These are phyloP conservation scores for Darksidea phi DNA, from an alignment of 495 filamentous ascomycete species.

Conservation along the genomic window DNA sequence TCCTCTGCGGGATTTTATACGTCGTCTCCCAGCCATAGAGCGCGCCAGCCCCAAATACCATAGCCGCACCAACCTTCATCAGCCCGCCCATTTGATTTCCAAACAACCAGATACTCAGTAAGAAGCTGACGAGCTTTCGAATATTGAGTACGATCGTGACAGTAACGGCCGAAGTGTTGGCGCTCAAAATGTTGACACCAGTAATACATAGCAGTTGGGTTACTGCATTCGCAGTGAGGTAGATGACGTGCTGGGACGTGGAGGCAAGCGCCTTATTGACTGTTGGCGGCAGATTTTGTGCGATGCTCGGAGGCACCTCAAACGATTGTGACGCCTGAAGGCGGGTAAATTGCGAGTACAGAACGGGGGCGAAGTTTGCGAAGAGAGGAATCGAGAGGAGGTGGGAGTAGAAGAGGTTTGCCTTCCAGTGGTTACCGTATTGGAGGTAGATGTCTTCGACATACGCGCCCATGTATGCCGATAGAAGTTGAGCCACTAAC, in stretches of 20 bases:
- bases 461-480: slow-evolving; percentile 92
- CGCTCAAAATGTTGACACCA: slow-evolving; percentile 86
- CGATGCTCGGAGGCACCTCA: slow-evolving; percentile 14
- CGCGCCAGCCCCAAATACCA: slow-evolving; percentile 86
- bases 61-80: slow-evolving; percentile 73
- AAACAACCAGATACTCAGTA: slow-evolving; percentile 90
- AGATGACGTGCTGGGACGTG: slow-evolving; percentile 32
- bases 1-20: slow-evolving; percentile 34
- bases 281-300: slow-evolving; percentile 8
- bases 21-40: slow-evolving; percentile 76
- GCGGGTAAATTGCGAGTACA: slow-evolving; percentile 51
- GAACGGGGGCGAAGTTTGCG: slow-evolving; percentile 48
- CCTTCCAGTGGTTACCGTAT: slow-evolving; percentile 89
- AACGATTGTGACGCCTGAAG: slow-evolving; percentile 47
- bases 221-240: slow-evolving; percentile 61
- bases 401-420: slow-evolving; percentile 94
- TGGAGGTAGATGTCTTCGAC: slow-evolving; percentile 82
- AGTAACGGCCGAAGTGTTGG: slow-evolving; percentile 82
- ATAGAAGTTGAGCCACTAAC: slow-evolving; percentile 83
- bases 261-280: slow-evolving; percentile 20
- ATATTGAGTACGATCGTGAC: slow-evolving; percentile 96
- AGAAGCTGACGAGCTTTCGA: slow-evolving; percentile 85
- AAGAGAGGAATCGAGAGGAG: slow-evolving; percentile 72
- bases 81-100: slow-evolving; percentile 74
- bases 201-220: slow-evolving; percentile 95